Evolutionary conservation across 164 flowering plant genomes (phyloP), one percentile per base, ranked within the genome.

Genomic region (Sextonia rubra): DNA sequence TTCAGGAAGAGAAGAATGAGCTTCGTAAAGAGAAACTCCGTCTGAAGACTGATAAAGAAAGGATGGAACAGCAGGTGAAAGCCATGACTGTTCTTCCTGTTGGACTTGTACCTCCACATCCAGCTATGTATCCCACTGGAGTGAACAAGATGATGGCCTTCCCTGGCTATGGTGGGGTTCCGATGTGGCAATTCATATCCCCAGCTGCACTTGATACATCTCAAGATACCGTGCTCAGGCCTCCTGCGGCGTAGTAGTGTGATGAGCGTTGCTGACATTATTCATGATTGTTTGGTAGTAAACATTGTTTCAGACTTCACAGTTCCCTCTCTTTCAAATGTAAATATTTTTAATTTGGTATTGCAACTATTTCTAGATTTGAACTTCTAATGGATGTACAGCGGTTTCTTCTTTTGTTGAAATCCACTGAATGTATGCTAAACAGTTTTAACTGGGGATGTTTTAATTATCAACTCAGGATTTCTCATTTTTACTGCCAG

Each of bases 161-260:
- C 72, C 93, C 95, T 2, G 75, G 87, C 76, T 92, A 86, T 74
- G 80, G 97, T 18, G 77, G 82, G 49, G 70, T 82, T 17, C 58
- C 97, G 6, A 89, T 90, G 93, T 92, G 90, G 91, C 97, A 86
- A 29, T 90, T 85, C 79, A 69, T 90, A 24, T 92, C 91, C 17
- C 88, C 86, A 63, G 76, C 89, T 26, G 25, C 79, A 0, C 78
- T 79, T 44, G 95, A 92, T 73, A 88, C 90, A 68, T 86, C 95
- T 37, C 85, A 74, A 69, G 97, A 92, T 84, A 92, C 86, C 73
- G 86, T 84, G 71, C 91, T 84, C 74, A 83, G 94, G 86, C 91
- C 93, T 24, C 97, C 95, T 52, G 95, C 90, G 12, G 97, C 97
- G 22, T 92, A 85, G 73, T 47, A 24, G 29, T 60, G 60, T 66